Base-by-base conservation (phyloP, 1,284 basidiomycete species). In the Cryptococcus sp. region DNA sequence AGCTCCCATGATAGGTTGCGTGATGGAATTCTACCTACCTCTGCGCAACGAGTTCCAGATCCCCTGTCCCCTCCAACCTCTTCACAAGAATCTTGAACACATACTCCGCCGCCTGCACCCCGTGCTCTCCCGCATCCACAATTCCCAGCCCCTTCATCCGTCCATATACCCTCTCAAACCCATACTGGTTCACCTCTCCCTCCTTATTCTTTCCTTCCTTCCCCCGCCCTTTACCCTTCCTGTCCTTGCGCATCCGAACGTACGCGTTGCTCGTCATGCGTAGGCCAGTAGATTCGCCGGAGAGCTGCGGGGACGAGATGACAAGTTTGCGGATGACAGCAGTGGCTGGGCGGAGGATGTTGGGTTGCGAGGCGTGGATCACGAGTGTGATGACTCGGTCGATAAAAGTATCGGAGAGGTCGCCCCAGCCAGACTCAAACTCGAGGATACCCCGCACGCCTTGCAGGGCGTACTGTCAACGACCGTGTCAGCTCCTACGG, bases 311-410 rank as follows among this genome's bases (percentile, higher is more conserved):
- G 6, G 64, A 63, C 3, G 74, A 69, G 35, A 71, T 63, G 50
- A 74, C 65, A 16, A 76, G 64, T 55, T 72, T 74, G n/a, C 72
- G 65, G 28, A 71, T 52, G 37, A 76, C 71, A 4, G 71, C 70
- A n/a, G 92, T 96, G 1, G 94, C 92, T 12, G 94, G 94, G n/a
- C 94, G 86, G 65, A 91, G 90, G 62, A 98, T 88, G 64, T 98
- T 98, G n/a, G 86, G 83, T 43, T 87, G 85, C 50, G 83, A 81
- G 16, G 86, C 79, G 0, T 87, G 85, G 3, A 88, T 85, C 40
- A 96, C 82, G 59, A 94, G 88, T 63, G 86, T 82, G 23, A 95
- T 89, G 43, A 96, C 69, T 24, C 77, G 66, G 55, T 68, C 63
- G 47, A 70, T 69, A 36, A 72, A 68, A 1, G 50, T 45, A 46